Base-by-base conservation (phyloP, 352 stramenopile species). In the Pythium plurisporium region DNA sequence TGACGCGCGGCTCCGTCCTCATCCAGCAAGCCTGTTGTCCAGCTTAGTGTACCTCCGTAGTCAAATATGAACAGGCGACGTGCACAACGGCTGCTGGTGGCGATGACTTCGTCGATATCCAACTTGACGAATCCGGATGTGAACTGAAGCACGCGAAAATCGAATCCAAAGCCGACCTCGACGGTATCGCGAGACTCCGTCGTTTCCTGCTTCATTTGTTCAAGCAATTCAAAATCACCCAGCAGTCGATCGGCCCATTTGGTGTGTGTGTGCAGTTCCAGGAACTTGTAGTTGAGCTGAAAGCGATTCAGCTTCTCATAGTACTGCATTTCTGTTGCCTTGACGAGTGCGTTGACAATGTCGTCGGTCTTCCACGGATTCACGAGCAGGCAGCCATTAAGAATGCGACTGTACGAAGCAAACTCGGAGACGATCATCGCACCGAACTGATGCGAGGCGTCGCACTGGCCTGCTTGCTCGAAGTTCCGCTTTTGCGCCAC, bases 311-410 rank as follows among this genome's bases (percentile, higher is more conserved):
- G 67, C 29, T 86, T 89, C 36, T 91, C 82, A 45, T 89, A 86
- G 23, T 85, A 88, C 55, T 72, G 84, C 79, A 92, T 92, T 29
- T 81, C 68, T 2, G 71, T 82, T 1, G 76, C 79, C 40, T 82
- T 88, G 5, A 80, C 64, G 11, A 92, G 69, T 12, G 80, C 75
- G 31, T 58, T 70, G 19, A 89, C 83, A 43, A 97, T 82, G 55
- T 95, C 86, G 23, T 95, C 81, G 0, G 90, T 82, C 69, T 98
- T 98, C 95, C 96, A 99, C 10, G 97, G 97, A 67, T 99, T 99
- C 19, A 99, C 85, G 22, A 96, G 82, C 53, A 99, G 50, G 40
- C 94, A 94, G n/a, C 97, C 97, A 54, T 94, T 87, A 67, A 99
- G 86, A 33, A 99, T 96, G 33, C 97, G 79, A 31, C 90, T 98